These are phyloP conservation scores for Eutypella sp. DNA, from an alignment of 2,329 filamentous ascomycete genomes.

Conservation along the genomic window DNA sequence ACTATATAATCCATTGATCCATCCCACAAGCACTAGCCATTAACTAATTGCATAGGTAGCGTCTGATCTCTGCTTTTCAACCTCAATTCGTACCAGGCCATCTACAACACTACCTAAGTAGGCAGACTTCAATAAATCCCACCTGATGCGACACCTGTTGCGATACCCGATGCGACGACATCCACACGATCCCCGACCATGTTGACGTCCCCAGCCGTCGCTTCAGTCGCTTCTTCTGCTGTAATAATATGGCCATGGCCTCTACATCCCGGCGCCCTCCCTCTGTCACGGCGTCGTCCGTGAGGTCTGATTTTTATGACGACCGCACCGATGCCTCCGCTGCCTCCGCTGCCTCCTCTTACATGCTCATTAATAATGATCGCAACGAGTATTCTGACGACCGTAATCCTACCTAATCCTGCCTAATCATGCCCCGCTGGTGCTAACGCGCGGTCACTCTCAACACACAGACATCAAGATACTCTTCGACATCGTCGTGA, in stretches of 20 bases:
- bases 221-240: no score
- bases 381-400: conserved; percentile 22
- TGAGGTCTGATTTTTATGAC: not conserved
- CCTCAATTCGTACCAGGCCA: no score
- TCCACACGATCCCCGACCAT: not conserved
- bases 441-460: conserved; percentile 11
- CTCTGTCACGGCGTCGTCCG: not conserved
- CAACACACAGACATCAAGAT: conserved; percentile 60
- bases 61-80: not conserved
- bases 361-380: conserved; percentile 7
- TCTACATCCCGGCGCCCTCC: not conserved
- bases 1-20: not conserved
- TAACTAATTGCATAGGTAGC: not conserved
- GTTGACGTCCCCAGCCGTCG: not conserved
- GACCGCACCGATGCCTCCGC: not conserved
- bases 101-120: no score
- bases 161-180: no score
- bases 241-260: not conserved
- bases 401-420: conserved; percentile 8
- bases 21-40: not conserved
- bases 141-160: no score
- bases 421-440: not conserved
- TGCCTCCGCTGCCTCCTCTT: conserved; percentile 1
- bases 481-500: conserved; percentile 69
- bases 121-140: no score